Conservation (phyloP, 2,329 filamentous ascomycete species). For the Colletotrichum ledebouriae region DNA sequence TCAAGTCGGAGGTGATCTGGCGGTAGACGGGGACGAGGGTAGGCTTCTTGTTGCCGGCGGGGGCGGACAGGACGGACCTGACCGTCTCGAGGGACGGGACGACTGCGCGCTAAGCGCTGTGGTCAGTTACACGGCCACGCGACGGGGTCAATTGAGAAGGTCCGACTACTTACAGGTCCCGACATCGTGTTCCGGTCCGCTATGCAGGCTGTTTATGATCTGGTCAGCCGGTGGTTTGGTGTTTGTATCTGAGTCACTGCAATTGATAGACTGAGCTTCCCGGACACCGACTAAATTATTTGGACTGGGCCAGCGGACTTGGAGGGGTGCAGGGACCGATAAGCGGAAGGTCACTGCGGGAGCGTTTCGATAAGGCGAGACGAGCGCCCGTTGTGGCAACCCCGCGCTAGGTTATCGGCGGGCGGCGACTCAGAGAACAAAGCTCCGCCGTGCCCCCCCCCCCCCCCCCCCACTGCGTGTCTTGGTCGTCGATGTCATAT, state of each 20-base stretch:
- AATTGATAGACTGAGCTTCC: constrained; percentile 9
- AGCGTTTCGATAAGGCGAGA: constrained; percentile 36
- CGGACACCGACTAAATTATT: constrained; percentile 28
- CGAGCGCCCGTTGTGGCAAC: constrained; percentile 40
- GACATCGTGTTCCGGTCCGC: constrained; percentile 37
- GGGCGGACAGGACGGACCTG: constrained; percentile 54
- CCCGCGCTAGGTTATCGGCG: constrained; percentile 23
- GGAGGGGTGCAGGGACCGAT: constrained; percentile 40
- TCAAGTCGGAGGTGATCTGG: constrained; percentile 89
- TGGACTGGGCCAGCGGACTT: constrained; percentile 28
- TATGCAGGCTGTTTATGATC: constrained; percentile 13
- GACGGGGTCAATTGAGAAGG: constrained; percentile 24
- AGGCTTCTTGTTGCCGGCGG: constrained; percentile 53
- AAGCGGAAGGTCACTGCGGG: constrained; percentile 39
- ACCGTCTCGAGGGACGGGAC: constrained; percentile 63
- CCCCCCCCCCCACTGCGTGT: constrained; percentile 11
- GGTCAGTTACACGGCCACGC: constrained; percentile 6
- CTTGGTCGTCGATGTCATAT: neutral
- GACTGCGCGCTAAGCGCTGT: constrained; percentile 53
- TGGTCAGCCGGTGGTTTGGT: constrained; percentile 13
- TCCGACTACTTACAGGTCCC: constrained; percentile 35
- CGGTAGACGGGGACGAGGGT: constrained; percentile 88
- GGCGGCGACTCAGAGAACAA: constrained; percentile 18
- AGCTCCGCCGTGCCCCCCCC: constrained; percentile 12
- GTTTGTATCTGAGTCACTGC: constrained; percentile 39